Base-by-base conservation (phyloP, 192 early-diverging fungal species). In the Coemansia sp. region DNA sequence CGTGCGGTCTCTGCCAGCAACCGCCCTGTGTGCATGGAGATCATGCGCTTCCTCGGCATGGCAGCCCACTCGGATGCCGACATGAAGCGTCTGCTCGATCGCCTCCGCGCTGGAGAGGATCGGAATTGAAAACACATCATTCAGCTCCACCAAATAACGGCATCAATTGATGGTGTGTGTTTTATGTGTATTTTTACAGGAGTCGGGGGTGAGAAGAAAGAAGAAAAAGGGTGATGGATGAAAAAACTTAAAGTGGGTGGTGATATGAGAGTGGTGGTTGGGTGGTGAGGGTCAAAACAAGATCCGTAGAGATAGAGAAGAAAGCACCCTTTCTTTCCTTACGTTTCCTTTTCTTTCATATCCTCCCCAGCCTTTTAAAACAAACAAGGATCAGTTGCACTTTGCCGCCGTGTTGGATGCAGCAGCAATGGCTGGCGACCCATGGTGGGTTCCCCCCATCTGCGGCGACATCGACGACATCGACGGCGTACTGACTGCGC, bases 1-100 rank as follows among this genome's bases (percentile, higher is more conserved):
- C 42, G 42, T 4, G 68, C 62, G 1, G 70, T 69, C 0, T 60
- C 29, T 2, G 57, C 42, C 0, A 37, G 59, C 44, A 67, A 69
- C 33, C 3, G 47, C 13, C 27, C 17, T 1, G 42, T 82, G 59
- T 70, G 70, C 25, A 9, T 57, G 20, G 80, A 82, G 47, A 65
- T 82, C 34, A 20, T 82, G 44, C 55, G 68, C 29, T 82, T 82
- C 27, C 58, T 76, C 10, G 15, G 30, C 2, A 61, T 72, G 54
- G 61, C 71, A 9, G 60, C 74, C 4, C 58, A 47, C 22, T 76
- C 74, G 0, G 80, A 82, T 54, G 45, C 13, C 2, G 37, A 42
- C 9, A 67, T 77, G 68, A 41, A 44, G 2, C 44, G 28, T 20
- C 29, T 47, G 15, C 54, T 71, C n/a, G n/a, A n/a, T n/a, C n/a